Evolutionary conservation across 2,329 filamentous ascomycete genomes (phyloP).

Genomic region (Aspergillus sp.): DNA sequence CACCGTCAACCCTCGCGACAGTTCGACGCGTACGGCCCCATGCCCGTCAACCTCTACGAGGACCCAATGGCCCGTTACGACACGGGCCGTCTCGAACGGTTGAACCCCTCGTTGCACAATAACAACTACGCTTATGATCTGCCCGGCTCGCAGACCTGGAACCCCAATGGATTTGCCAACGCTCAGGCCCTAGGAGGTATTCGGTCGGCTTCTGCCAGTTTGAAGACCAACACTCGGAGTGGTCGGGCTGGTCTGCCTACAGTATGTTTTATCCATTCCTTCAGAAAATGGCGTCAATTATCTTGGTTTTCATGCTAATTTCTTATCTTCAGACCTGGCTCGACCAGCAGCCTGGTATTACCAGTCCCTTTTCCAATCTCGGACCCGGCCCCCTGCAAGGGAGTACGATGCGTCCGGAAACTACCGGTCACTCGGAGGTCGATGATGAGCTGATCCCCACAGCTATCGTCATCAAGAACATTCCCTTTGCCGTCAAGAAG

Average conservation of each 20-base stretch:
- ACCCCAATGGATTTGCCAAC: slow-evolving; percentile 66
- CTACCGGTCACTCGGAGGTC: slow-evolving; percentile 34
- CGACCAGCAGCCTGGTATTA: slow-evolving; percentile 50
- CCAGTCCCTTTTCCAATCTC: slow-evolving; percentile 42
- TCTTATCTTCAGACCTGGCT: slow-evolving; percentile 54
- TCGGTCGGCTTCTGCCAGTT: slow-evolving; percentile 53
- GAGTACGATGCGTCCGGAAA: slow-evolving; percentile 37
- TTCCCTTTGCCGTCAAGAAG: slow-evolving; percentile 96
- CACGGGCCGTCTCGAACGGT: slow-evolving; percentile 52
- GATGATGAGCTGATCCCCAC: slow-evolving; percentile 91
- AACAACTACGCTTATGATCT: slow-evolving; percentile 66
- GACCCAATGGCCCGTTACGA: slow-evolving; percentile 57
- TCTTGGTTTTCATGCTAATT: neutral
- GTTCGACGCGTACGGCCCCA: slow-evolving; percentile 67
- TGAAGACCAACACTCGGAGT: slow-evolving; percentile 51
- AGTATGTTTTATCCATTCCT: slow-evolving; percentile 50
- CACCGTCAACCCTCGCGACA: slow-evolving; percentile 71
- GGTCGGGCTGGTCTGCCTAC: slow-evolving; percentile 63
- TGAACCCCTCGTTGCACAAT: slow-evolving; percentile 53
- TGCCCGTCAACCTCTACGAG: slow-evolving; percentile 68
- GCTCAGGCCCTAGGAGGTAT: slow-evolving; percentile 60
- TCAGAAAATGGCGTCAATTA: too few species aligned
- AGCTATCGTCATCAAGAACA: slow-evolving; percentile 99
- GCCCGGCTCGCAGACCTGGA: slow-evolving; percentile 71
- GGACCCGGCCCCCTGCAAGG: slow-evolving; percentile 38